Conservation (phyloP, 2,329 filamentous ascomycete genomes). For the Calonectria pseudoturangicola region DNA sequence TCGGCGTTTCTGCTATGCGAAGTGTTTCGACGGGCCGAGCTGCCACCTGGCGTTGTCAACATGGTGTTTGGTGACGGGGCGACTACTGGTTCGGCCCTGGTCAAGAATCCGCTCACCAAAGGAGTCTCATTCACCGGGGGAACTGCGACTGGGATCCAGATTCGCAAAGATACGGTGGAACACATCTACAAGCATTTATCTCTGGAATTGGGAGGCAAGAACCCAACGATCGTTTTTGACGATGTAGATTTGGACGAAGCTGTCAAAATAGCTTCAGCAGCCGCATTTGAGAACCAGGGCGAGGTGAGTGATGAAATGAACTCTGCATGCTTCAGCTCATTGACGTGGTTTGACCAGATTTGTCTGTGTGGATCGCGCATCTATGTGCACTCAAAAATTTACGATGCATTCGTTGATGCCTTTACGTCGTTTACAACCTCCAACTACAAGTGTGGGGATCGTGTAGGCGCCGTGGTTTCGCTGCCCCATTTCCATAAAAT, state of each 20-base stretch:
- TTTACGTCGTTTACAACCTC: neutral
- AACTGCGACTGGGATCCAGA: slow-evolving; percentile 4
- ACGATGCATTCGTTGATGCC: neutral
- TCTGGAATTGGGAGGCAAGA: slow-evolving; percentile 6
- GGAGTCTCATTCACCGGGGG: slow-evolving; percentile 14
- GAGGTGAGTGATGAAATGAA: neutral
- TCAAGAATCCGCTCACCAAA: slow-evolving; percentile 2
- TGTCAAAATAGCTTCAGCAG: neutral
- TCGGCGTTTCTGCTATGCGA: neutral
- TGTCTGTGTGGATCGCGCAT: slow-evolving; percentile 13
- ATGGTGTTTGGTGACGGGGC: slow-evolving; percentile 10
- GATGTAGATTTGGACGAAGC: slow-evolving; percentile 10
- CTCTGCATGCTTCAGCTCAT: neutral
- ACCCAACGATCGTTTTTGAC: slow-evolving; percentile 7
- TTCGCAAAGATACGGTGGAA: slow-evolving; percentile 13
- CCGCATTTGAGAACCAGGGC: slow-evolving; percentile 2
- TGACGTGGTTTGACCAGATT: neutral
- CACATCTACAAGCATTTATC: slow-evolving; percentile 13
- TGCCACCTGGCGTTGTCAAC: slow-evolving; percentile 13
- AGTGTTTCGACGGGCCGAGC: slow-evolving; percentile 7
- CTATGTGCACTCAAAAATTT: slow-evolving; percentile 9
- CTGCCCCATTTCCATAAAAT: slow-evolving; percentile 11
- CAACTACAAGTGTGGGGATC: slow-evolving; percentile 8
- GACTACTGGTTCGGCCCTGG: neutral
- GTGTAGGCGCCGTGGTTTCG: slow-evolving; percentile 9